phyloP scores from a whole-genome alignment of 2,329 filamentous ascomycete species.

The Sordariomycetes sp. region DNA sequence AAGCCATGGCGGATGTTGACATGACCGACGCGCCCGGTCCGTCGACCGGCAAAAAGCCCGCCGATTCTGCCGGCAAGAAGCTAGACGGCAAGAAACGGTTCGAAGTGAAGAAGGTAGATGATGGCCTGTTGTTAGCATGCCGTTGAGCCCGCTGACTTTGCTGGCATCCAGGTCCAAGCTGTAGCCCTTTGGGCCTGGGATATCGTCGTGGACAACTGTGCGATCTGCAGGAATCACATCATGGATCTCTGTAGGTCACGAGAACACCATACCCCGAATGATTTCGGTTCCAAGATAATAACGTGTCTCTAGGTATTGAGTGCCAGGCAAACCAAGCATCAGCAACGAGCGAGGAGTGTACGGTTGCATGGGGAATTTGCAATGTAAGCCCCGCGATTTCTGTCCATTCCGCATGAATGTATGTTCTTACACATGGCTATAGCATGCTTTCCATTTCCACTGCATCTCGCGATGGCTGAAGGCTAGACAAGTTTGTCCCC shows the following conservation, averaged over 20 bases:
- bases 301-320: conserved; percentile 61
- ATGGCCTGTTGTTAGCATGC: background rate
- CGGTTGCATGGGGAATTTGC: conserved; percentile 97
- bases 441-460: conserved; percentile 99
- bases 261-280: background rate
- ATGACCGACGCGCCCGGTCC: conserved; percentile 76
- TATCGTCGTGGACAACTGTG: conserved; percentile 98
- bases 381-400: conserved; percentile 56
- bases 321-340: conserved; percentile 98
- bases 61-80: conserved; percentile 25
- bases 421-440: conserved; percentile 19
- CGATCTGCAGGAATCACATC: conserved; percentile 98
- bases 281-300: background rate
- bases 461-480: conserved; percentile 99
- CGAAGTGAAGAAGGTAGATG: conserved; percentile 88
- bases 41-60: conserved; percentile 41
- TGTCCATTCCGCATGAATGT: background rate
- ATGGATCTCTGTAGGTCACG: conserved; percentile 81
- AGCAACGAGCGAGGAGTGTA: conserved; percentile 94
- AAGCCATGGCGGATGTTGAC: conserved; percentile 81
- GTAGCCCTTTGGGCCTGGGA: conserved; percentile 99
- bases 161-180: conserved; percentile 40
- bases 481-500: conserved; percentile 93
- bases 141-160: background rate
- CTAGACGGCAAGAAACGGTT: conserved; percentile 82